Base-by-base conservation (phyloP, 768 basidiomycete species). In the Chalciporus chontae region DNA sequence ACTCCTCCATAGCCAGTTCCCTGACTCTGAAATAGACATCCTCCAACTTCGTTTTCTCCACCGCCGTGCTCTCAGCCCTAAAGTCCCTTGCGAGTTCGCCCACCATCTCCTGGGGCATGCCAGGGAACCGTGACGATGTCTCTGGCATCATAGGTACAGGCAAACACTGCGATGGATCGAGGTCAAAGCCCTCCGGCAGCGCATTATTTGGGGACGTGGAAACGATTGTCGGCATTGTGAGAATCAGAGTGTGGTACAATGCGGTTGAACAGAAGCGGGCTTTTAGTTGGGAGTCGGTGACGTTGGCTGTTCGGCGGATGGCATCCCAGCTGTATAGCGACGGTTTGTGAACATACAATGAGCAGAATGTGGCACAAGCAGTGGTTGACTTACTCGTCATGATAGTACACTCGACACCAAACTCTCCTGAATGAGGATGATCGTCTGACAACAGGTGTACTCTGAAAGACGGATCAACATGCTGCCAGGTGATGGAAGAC, bases 321-420 rank as follows among this genome's bases (percentile, higher is more conserved):
- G 69, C 64, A 44, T 81, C 70, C 93, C 94, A 97, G 64, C 92
- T 94, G 52, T 38, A 45, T 18, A 47, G 34, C 40, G 31, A 34
- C n/a, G 31, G 2, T 47, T 26, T 38, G 24, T 42, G 10, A 27
- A 31, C n/a, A 51, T 40, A 17, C 32, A 1, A 27, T 8, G 17
- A 29, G 11, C 19, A 32, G 19, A 19, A 5, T 17, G 40, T 8
- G 15, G 29, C 8, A 13, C 0, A 21, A 43, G 39, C 14, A 39
- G 19, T 13, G 26, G 40, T 45, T 52, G 43, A 75, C 85, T 52
- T 67, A 95, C 94, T 96, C 81, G 64, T 97, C 93, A 44, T 90
- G 85, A 45, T 87, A 76, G 63, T 89, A 95, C 40, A 95, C 79
- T 26, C 94, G 76, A 31, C 94, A 79, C 94, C 94, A 97, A 14